These are phyloP conservation scores for Zymoseptoria ardabiliae DNA, from an alignment of 2,329 filamentous ascomycete genomes.

Conservation along the genomic window DNA sequence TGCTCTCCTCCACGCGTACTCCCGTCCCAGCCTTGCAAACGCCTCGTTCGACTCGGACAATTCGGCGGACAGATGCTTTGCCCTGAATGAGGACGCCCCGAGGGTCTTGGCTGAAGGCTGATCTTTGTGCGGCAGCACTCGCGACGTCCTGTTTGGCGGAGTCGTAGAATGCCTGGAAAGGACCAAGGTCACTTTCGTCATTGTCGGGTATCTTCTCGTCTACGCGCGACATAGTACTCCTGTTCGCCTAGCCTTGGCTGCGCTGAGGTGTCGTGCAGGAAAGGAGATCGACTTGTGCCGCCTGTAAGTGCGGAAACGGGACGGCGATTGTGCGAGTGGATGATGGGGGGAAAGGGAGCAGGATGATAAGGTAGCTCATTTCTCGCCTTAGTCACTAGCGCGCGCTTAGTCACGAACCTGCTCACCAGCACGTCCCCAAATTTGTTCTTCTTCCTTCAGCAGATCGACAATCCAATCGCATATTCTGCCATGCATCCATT, in stretches of 20 bases:
- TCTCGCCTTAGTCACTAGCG: no score
- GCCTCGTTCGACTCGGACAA: neutral
- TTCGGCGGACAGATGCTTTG: neutral
- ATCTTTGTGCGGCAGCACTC: neutral
- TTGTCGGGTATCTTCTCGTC: neutral
- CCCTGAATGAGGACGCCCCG: neutral
- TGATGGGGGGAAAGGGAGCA: no score
- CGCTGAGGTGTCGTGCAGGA: neutral
- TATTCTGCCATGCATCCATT: no score
- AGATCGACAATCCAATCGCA: no score
- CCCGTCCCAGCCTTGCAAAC: conserved; percentile 1
- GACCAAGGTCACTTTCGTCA: neutral
- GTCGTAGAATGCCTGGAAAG: neutral
- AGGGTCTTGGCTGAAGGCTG: neutral
- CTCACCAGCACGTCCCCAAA: no score
- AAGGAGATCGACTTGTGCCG: neutral
- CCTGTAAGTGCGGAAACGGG: no score
- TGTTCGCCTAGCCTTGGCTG: neutral
- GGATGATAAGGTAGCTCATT: no score
- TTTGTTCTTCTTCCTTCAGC: no score
- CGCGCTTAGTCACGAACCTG: no score
- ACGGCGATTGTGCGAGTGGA: no score
- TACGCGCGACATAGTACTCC: neutral
- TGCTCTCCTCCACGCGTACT: conserved; percentile 2
- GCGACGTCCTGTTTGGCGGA: neutral